A percentile compares a stretch with the other conserved stretches of the same genome.
phyloP scores from a whole-genome alignment of 768 basidiomycete genomes.

The Panaeolus cyanescens region DNA sequence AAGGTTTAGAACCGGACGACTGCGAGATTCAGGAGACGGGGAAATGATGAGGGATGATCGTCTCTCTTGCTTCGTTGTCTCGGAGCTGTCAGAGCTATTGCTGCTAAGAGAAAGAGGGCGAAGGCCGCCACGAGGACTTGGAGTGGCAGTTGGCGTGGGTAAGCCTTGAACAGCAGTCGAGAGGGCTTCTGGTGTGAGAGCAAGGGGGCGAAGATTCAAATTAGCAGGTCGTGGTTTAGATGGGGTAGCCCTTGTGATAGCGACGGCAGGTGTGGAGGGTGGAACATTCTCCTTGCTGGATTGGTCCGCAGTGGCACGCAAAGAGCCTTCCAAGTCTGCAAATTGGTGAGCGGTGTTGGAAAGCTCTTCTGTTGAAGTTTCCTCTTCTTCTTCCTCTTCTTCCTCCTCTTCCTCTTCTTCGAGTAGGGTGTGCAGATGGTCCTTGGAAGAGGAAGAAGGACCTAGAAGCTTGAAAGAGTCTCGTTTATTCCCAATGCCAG shows the following conservation, averaged over 20 bases:
- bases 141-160: slow-evolving; percentile 57
- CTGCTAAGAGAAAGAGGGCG: slow-evolving; percentile 54
- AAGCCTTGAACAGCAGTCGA: slow-evolving; percentile 35
- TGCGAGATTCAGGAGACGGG: slow-evolving; percentile 26
- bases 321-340: slow-evolving; percentile 21
- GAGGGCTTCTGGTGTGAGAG: slow-evolving; percentile 61
- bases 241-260: slow-evolving; percentile 37
- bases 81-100: slow-evolving; percentile 28
- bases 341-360: slow-evolving; percentile 8
- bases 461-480: slow-evolving; percentile 80
- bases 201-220: slow-evolving; percentile 69
- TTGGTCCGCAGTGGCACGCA: slow-evolving; percentile 27
- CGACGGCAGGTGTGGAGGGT: slow-evolving; percentile 31
- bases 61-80: slow-evolving; percentile 23
- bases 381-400: slow-evolving; percentile 42
- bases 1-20: slow-evolving; percentile 40
- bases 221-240: slow-evolving; percentile 66
- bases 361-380: not conserved
- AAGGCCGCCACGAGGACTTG: slow-evolving; percentile 49
- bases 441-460: slow-evolving; percentile 65
- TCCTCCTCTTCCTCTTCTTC: slow-evolving; percentile 92
- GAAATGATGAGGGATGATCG: slow-evolving; percentile 36
- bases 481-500: slow-evolving; percentile 60
- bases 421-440: slow-evolving; percentile 75
- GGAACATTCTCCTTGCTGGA: slow-evolving; percentile 23